phyloP scores from a whole-genome alignment of 495 filamentous ascomycete genomes.

The Saxophila tyrrhenica region DNA sequence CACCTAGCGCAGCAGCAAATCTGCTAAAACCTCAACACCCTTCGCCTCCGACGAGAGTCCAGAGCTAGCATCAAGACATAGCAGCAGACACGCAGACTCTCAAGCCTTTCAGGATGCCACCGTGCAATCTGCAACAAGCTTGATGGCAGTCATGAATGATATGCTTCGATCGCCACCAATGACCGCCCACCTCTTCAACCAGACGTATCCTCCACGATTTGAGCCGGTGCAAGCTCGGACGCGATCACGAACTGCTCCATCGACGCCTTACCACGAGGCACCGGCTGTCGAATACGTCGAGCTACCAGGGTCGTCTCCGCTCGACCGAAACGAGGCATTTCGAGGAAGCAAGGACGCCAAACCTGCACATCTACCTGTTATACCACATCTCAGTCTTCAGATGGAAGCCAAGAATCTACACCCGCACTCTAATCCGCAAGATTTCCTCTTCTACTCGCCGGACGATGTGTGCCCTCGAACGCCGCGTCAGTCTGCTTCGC shows the following conservation, averaged over 20 bases:
- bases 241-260: conserved; percentile 26
- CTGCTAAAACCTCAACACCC: not conserved
- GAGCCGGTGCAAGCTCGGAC: conserved; percentile 26
- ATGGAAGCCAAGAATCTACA: too few species aligned
- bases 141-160: conserved; percentile 30
- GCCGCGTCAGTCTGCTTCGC: too few species aligned
- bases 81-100: conserved; percentile 20
- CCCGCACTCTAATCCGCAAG: too few species aligned
- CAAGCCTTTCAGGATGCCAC: conserved; percentile 24
- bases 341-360: not conserved
- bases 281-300: conserved; percentile 18
- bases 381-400: not conserved
- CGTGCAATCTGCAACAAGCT: conserved; percentile 26
- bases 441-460: too few species aligned
- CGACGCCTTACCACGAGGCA: conserved; percentile 18
- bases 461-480: too few species aligned
- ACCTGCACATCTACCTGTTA: not conserved
- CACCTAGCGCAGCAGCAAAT: conserved; percentile 1
- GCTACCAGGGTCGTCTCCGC: conserved; percentile 27
- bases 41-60: conserved; percentile 12
- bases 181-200: conserved; percentile 17
- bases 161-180: conserved; percentile 28
- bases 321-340: not conserved
- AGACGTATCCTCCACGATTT: conserved; percentile 15
- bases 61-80: conserved; percentile 12